Evolutionary conservation across 2,329 filamentous ascomycete genomes (phyloP), one percentile per base, ranked within the genome.

Genomic region (Cladophialophora exuberans): DNA sequence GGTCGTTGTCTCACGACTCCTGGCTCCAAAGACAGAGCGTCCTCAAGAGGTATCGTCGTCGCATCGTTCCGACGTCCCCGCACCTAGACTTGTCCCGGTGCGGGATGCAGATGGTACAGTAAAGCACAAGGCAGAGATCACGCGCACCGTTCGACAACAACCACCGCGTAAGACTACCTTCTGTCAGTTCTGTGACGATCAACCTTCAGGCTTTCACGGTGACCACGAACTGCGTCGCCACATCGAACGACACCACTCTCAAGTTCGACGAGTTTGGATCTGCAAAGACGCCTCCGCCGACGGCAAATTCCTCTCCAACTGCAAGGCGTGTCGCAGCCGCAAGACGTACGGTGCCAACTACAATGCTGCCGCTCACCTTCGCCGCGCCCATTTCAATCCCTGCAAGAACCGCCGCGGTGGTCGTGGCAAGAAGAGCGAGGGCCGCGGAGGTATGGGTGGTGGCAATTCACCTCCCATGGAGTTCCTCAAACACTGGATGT

Each of bases 331-430:
- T 71, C 81, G 80, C 44, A 80, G 81, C 39, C 75, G 81, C 52
- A 97, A 96, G 76, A 81, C 83, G 55, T 97, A 97, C 65, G 88
- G 88, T 3, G 89, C 89, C 13, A 94, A 97, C 74, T 97, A 97
- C 74, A 97, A 97, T 66, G 93, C 92, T 0, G 91, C 91, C 0
- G 93, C 91, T 0, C 93, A 97, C 69, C 80, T 97, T 6, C 83
- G 92, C 36, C 85, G 93, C 45, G 87, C 88, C 0, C 93, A 97
- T 70, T 97, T 97, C 78, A 89, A 88, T 67, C 86, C 83, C 1
- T 79, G 81, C 62, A 81, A 83, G 67, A 76, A 74, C 18, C 74
- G 73, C 17, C 70, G 74, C n/a, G 73, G 81, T 18, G 83, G 82
- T 6, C 73, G 81, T 44, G 78, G 79, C 42, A 83, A 82, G 66